A percentile compares a stretch with the other conserved stretches of the same genome.
Evolutionary conservation across 1,284 basidiomycete genomes (phyloP).

Genomic region (Fistulina hepatica): DNA sequence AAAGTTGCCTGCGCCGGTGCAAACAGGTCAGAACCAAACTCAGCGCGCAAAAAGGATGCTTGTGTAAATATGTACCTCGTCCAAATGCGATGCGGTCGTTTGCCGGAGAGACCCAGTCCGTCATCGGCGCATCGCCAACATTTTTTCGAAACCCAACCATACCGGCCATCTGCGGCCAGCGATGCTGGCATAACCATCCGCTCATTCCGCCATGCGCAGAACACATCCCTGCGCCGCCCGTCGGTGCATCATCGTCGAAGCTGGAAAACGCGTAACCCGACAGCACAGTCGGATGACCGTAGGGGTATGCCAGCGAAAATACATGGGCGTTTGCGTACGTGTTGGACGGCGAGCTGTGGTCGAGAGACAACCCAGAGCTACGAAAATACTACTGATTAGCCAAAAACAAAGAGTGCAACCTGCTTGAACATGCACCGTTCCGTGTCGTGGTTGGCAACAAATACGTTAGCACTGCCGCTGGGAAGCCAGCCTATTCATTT

Average conservation of each 20-base stretch:
- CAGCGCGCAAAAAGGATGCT: not conserved
- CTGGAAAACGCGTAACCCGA: constrained; percentile 48
- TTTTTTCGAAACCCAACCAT: constrained; percentile 57
- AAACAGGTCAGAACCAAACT: constrained; percentile 16
- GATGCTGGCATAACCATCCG: constrained; percentile 58
- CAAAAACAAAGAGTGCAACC: constrained; percentile 10
- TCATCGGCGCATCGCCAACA: constrained; percentile 39
- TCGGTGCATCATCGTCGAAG: constrained; percentile 45
- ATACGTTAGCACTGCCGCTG: constrained; percentile 46
- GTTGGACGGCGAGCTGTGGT: constrained; percentile 49
- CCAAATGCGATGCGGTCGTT: constrained; percentile 52
- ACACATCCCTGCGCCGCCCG: constrained; percentile 36
- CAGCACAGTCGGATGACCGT: constrained; percentile 53
- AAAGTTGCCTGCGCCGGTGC: constrained; percentile 26
- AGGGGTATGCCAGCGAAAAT: constrained; percentile 57
- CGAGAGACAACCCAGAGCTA: constrained; percentile 46
- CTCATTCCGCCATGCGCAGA: constrained; percentile 36
- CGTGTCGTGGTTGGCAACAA: constrained; percentile 62
- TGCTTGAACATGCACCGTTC: too few species aligned
- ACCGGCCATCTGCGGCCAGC: constrained; percentile 43
- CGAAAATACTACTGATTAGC: not conserved
- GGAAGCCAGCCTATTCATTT: constrained; percentile 42
- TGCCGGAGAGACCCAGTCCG: constrained; percentile 46
- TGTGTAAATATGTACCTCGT: constrained; percentile 32
- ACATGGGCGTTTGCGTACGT: constrained; percentile 48